phyloP scores from a whole-genome alignment of 768 basidiomycete species.

The Phanerochaete sordida region DNA sequence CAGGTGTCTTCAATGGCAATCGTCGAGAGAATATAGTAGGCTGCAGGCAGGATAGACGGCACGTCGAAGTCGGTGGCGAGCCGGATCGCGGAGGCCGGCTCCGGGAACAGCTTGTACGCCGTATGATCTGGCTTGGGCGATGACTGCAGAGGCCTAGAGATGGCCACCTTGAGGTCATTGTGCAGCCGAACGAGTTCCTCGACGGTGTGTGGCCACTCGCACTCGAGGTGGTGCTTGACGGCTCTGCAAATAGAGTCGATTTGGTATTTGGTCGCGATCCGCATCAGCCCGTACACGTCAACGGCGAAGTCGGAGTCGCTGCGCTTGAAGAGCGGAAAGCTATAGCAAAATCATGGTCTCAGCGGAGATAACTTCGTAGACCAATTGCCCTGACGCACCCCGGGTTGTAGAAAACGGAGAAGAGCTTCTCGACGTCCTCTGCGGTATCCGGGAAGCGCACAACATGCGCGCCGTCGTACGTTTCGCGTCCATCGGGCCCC shows the following conservation, averaged over 20 bases:
- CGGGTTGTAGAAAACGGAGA: too few species aligned
- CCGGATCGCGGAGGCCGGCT: slow-evolving; percentile 26
- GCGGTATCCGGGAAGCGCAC: too few species aligned
- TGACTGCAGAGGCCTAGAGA: too few species aligned
- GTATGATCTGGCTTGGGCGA: too few species aligned
- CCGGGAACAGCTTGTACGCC: slow-evolving; percentile 26
- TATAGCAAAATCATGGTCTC: not conserved
- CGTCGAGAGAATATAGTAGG: slow-evolving; percentile 25
- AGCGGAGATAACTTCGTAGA: not conserved
- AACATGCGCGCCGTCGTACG: too few species aligned
- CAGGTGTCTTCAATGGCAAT: slow-evolving; percentile 2
- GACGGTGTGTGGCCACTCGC: not conserved
- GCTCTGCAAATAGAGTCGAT: slow-evolving; percentile 28
- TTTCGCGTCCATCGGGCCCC: too few species aligned
- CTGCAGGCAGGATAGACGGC: slow-evolving; percentile 25
- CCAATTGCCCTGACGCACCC: slow-evolving; percentile 14
- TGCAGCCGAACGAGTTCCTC: not conserved
- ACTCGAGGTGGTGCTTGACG: slow-evolving; percentile 25
- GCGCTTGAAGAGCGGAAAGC: slow-evolving; percentile 22
- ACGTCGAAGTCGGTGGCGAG: slow-evolving; percentile 24
- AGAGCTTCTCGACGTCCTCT: too few species aligned
- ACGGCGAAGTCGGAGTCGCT: slow-evolving; percentile 29
- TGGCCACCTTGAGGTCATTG: slow-evolving; percentile 27
- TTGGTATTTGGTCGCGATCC: slow-evolving; percentile 33
- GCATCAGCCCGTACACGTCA: slow-evolving; percentile 26